These are phyloP conservation scores for Centaurea solstitialis DNA, from an alignment of 129 eudicot genomes.

Conservation along the genomic window DNA sequence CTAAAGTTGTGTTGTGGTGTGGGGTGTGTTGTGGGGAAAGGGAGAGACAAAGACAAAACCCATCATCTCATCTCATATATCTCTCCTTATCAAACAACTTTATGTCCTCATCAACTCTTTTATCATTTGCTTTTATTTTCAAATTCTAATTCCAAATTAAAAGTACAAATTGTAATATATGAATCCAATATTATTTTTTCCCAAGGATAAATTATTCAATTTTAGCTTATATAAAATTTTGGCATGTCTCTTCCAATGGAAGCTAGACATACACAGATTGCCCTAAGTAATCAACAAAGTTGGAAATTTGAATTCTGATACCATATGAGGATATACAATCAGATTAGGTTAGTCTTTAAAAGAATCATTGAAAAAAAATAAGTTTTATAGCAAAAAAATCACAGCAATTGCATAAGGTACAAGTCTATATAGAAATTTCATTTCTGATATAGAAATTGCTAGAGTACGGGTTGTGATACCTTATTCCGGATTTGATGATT, in stretches of 20 bases:
- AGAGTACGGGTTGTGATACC: background rate
- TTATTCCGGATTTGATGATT: background rate
- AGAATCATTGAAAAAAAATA: background rate
- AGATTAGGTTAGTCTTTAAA: background rate
- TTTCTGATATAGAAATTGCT: background rate
- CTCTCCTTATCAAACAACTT: conserved; percentile 55
- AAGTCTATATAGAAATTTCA: background rate
- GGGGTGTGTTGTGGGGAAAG: conserved; percentile 41
- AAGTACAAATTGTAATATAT: background rate
- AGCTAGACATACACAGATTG: background rate
- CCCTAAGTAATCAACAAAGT: background rate
- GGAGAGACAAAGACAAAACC: conserved; percentile 36
- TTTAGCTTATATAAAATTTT: background rate
- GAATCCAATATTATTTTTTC: background rate
- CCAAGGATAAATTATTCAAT: background rate
- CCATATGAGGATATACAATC: background rate
- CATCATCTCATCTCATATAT: conserved; percentile 44
- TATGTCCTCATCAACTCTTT: conserved; percentile 52
- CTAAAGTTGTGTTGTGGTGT: conserved; percentile 30
- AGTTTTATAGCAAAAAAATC: background rate
- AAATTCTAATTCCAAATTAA: background rate
- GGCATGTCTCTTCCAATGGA: background rate
- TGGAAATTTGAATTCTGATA: background rate
- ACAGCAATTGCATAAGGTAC: background rate
- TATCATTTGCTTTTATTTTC: conserved; percentile 28